Percentiles rank a stretch among this genome's conserved stretches.
These are phyloP conservation scores for Colletotrichum godetiae DNA, from an alignment of 2,329 filamentous ascomycete genomes.

Conservation along the genomic window DNA sequence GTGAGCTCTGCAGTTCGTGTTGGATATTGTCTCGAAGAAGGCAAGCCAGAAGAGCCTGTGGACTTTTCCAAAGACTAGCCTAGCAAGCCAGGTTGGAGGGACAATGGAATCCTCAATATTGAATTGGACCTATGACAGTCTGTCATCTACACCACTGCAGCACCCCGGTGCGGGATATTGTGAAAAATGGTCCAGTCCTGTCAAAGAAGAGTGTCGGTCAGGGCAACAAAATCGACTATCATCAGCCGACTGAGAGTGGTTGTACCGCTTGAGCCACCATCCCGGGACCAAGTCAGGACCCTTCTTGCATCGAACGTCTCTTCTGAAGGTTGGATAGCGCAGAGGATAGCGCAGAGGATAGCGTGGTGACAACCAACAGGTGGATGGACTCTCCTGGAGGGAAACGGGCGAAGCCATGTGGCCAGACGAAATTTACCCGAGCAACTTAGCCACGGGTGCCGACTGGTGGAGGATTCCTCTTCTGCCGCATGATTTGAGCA, in stretches of 20 bases:
- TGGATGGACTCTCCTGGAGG: background rate
- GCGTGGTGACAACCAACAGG: conserved; percentile 5
- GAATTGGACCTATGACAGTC: background rate
- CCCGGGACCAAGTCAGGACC: conserved; percentile 24
- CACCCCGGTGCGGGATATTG: background rate
- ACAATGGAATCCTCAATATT: background rate
- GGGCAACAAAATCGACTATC: background rate
- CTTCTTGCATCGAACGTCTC: conserved; percentile 27
- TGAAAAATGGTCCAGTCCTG: background rate
- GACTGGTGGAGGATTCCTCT: conserved; percentile 32
- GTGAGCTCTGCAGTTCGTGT: conserved; percentile 19
- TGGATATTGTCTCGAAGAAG: conserved; percentile 12
- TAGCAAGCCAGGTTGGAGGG: background rate
- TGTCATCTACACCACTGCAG: conserved; percentile 5
- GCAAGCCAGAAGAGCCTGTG: background rate
- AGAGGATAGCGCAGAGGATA: too few relatives aligned
- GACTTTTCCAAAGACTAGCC: background rate
- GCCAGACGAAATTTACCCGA: conserved; percentile 11
- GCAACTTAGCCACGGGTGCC: conserved; percentile 23
- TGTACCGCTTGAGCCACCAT: background rate
- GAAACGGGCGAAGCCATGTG: conserved; percentile 9
- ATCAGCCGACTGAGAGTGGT: background rate
- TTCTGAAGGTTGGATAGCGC: background rate
- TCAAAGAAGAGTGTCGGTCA: background rate
- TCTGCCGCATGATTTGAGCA: conserved; percentile 21